Conservation (phyloP, 768 basidiomycete species). For the Termitomyces sp. region DNA sequence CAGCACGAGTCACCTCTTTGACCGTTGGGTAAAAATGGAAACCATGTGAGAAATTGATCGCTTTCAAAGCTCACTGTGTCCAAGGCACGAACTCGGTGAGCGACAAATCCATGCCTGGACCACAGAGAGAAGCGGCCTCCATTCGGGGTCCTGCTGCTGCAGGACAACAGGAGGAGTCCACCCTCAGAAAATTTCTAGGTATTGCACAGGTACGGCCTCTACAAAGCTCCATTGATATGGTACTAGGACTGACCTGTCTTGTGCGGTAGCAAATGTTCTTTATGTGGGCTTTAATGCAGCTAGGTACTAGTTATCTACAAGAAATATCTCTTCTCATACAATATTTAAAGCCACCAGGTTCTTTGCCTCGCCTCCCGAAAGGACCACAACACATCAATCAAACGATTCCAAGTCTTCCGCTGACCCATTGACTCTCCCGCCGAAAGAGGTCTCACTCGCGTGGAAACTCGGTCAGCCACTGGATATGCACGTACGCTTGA, state of each 20-base stretch:
- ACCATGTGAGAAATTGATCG: slow-evolving; percentile 11
- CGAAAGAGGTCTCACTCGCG: slow-evolving; percentile 44
- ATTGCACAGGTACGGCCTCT: slow-evolving; percentile 20
- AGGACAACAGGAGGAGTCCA: slow-evolving; percentile 13
- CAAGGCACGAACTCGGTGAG: background rate
- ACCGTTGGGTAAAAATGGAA: background rate
- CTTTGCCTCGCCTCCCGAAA: slow-evolving; percentile 11
- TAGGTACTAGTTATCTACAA: slow-evolving; percentile 32
- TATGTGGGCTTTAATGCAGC: slow-evolving; percentile 59
- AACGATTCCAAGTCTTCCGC: slow-evolving; percentile 20
- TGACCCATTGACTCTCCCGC: slow-evolving; percentile 48
- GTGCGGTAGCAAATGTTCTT: slow-evolving; percentile 58
- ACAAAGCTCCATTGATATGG: background rate
- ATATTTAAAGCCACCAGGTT: slow-evolving; percentile 20
- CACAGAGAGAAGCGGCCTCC: slow-evolving; percentile 10
- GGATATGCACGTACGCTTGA: slow-evolving; percentile 69
- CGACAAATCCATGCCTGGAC: slow-evolving; percentile 14
- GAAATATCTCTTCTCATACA: background rate
- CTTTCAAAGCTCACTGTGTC: too few relatives aligned
- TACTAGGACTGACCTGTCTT: background rate
- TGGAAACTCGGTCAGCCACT: slow-evolving; percentile 60
- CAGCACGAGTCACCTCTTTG: background rate
- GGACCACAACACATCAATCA: slow-evolving; percentile 2
- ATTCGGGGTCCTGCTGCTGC: slow-evolving; percentile 5
- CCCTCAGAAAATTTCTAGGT: slow-evolving; percentile 12